These are phyloP conservation scores for Brettanomyces sp. DNA, from an alignment of 805 yeast genomes.

Conservation along the genomic window DNA sequence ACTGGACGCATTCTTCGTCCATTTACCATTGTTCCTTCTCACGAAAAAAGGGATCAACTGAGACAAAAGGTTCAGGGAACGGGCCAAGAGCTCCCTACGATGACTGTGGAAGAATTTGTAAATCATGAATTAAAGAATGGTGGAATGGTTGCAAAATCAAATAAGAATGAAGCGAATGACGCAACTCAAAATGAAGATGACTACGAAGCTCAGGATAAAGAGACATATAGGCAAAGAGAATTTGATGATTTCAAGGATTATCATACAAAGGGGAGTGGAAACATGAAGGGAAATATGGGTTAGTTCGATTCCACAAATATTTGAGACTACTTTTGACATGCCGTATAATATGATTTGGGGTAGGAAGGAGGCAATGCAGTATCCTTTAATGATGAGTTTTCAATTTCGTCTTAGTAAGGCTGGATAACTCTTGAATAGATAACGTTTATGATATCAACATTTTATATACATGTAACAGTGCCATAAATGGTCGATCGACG, in stretches of 20 bases:
- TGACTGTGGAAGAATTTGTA: constrained; percentile 86
- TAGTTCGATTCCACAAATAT: constrained; percentile 8
- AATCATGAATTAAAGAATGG: constrained; percentile 83
- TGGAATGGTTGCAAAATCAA: constrained; percentile 44
- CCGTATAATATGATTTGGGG: too few species aligned
- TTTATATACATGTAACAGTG: too few species aligned
- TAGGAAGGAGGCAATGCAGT: too few species aligned
- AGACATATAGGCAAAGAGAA: constrained; percentile 66
- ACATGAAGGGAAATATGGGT: constrained; percentile 60
- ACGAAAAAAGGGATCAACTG: constrained; percentile 37
- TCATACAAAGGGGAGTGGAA: constrained; percentile 84
- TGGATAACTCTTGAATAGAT: too few species aligned
- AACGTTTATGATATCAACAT: too few species aligned
- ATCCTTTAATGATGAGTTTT: too few species aligned
- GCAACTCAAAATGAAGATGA: constrained; percentile 51
- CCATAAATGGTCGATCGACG: too few species aligned
- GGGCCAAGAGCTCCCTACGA: constrained; percentile 87
- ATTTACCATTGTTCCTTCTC: constrained; percentile 57
- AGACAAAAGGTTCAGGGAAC: constrained; percentile 71
- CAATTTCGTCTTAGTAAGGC: too few species aligned
- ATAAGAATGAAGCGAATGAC: constrained; percentile 31
- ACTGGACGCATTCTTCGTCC: constrained; percentile 79
- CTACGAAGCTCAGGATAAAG: constrained; percentile 47
- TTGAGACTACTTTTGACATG: too few species aligned
- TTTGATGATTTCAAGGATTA: constrained; percentile 95